Conservation (phyloP, 257 asterid species). For the Nicotiana undulata region DNA sequence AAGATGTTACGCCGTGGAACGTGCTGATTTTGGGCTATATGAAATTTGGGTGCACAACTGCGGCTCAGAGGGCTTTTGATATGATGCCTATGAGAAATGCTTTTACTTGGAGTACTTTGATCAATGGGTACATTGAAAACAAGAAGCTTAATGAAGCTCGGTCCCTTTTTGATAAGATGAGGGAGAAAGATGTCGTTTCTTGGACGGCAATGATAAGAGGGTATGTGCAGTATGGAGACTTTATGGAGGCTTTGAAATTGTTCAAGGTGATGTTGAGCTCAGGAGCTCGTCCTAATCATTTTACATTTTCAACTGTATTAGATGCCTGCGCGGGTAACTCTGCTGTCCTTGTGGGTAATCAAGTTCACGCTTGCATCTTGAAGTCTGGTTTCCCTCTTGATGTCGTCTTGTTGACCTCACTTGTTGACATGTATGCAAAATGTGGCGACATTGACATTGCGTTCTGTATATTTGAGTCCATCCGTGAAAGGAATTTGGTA, state of each 20-base stretch:
- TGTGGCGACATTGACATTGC: slow-evolving; percentile 44
- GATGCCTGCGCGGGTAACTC: not conserved
- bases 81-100: not conserved
- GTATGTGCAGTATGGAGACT: slow-evolving; percentile 37
- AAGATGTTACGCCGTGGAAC: slow-evolving; percentile 5
- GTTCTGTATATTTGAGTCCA: not conserved
- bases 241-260: slow-evolving; percentile 26
- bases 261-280: slow-evolving; percentile 32
- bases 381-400: slow-evolving; percentile 34
- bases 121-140: slow-evolving; percentile 1
- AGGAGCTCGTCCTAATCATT: slow-evolving; percentile 24
- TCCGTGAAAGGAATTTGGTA: slow-evolving; percentile 26
- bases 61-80: not conserved
- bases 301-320: slow-evolving; percentile 26
- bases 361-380: slow-evolving; percentile 1
- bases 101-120: slow-evolving; percentile 6
- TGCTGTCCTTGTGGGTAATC: not conserved
- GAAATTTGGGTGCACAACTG: not conserved
- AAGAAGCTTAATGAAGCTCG: slow-evolving; percentile 1
- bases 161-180: not conserved
- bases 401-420: slow-evolving; percentile 54
- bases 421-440: slow-evolving; percentile 64
- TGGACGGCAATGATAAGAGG: slow-evolving; percentile 24
- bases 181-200: slow-evolving; percentile 31
- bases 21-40: slow-evolving; percentile 6